These are phyloP conservation scores for Penicillium vulpinum DNA, from an alignment of 2,329 filamentous ascomycete species.

Conservation along the genomic window DNA sequence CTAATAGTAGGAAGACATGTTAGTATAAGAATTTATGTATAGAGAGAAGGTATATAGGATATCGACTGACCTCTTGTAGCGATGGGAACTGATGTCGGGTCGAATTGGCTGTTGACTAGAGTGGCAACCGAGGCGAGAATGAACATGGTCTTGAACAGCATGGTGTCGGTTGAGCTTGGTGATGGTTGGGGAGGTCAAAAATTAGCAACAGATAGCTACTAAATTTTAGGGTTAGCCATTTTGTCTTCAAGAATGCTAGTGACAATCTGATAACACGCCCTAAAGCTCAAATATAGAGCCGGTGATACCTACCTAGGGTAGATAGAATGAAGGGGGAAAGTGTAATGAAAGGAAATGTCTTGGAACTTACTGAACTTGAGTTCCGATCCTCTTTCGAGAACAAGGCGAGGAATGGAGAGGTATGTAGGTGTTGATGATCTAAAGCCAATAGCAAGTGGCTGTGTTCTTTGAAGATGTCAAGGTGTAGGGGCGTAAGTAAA, in stretches of 20 bases:
- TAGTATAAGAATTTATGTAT: background rate
- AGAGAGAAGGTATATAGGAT: background rate
- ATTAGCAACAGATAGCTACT: background rate
- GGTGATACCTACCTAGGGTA: background rate
- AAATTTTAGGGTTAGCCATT: background rate
- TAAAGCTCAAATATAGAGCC: slow-evolving; percentile 4
- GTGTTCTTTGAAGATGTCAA: background rate
- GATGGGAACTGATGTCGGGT: slow-evolving; percentile 38
- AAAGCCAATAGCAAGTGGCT: slow-evolving; percentile 7
- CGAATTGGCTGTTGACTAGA: slow-evolving; percentile 41
- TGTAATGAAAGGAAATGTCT: slow-evolving; percentile 1
- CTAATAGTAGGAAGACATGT: slow-evolving; percentile 2
- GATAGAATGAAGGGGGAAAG: slow-evolving; percentile 20
- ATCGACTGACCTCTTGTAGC: slow-evolving; percentile 37
- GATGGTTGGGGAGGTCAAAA: slow-evolving; percentile 7
- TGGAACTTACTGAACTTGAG: slow-evolving; percentile 11
- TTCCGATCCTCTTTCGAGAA: slow-evolving; percentile 6
- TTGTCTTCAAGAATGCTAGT: background rate
- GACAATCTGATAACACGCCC: background rate
- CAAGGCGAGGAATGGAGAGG: background rate
- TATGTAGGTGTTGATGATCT: background rate
- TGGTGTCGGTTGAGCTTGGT: slow-evolving; percentile 14
- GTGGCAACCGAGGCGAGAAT: slow-evolving; percentile 32
- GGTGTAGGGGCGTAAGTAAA: background rate
- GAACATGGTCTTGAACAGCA: slow-evolving; percentile 34